Conservation (phyloP, 169 alveolate species). For the Plasmodium yoelii region DNA sequence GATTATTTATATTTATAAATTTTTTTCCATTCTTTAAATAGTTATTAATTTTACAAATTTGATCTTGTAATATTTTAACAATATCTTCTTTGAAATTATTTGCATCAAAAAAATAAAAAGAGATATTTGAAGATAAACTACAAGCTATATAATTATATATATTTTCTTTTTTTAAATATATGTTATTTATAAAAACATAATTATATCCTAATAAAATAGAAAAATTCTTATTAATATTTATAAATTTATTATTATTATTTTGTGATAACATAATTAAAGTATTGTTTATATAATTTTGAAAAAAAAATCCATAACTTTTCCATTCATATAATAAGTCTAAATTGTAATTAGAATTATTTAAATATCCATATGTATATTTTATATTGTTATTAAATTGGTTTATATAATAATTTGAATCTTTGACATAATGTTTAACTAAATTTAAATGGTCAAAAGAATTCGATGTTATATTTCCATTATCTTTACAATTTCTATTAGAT, state of each 20-base stretch:
- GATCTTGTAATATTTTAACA: constrained; percentile 18
- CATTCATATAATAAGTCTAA: constrained; percentile 21
- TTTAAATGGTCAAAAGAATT: background rate
- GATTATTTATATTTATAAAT: constrained; percentile 19
- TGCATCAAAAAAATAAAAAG: constrained; percentile 28
- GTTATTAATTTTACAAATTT: constrained; percentile 26
- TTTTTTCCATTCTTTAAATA: constrained; percentile 25
- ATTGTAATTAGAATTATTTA: constrained; percentile 13
- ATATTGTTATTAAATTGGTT: constrained; percentile 25
- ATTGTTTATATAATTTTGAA: constrained; percentile 27
- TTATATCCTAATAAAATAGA: constrained; percentile 56
- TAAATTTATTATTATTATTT: background rate
- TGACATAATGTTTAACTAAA: constrained; percentile 5
- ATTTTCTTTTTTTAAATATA: background rate
- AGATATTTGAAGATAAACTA: constrained; percentile 19
- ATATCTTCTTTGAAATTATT: constrained; percentile 23
- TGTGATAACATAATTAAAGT: constrained; percentile 16
- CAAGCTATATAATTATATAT: constrained; percentile 34
- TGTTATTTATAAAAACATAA: constrained; percentile 26
- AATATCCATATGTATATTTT: constrained; percentile 24
- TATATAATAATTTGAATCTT: constrained; percentile 3
- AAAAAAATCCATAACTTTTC: constrained; percentile 23
- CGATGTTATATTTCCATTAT: background rate
- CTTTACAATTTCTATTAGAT: background rate
- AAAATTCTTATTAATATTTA: constrained; percentile 22